phyloP scores from a whole-genome alignment of 1,284 basidiomycete genomes.

The Meira nashicola region DNA sequence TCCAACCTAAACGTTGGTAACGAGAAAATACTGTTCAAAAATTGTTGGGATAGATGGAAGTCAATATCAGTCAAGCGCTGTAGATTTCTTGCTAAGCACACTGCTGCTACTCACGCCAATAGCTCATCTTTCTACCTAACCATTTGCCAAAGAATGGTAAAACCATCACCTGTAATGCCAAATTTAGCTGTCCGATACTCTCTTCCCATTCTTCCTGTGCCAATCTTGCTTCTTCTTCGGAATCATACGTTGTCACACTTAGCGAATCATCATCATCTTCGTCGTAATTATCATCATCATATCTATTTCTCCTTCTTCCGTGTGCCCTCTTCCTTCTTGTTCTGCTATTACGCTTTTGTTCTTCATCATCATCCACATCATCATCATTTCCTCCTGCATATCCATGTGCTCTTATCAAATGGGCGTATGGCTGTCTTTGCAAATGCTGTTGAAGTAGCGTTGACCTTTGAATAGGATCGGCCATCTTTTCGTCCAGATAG shows the following conservation, averaged over 20 bases:
- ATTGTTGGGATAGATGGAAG: not conserved
- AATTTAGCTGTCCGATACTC: constrained; percentile 73
- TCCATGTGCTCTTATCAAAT: not conserved
- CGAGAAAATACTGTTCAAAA: constrained; percentile 4
- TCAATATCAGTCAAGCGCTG: not conserved
- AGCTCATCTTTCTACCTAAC: constrained; percentile 75
- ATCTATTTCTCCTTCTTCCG: too few relatives aligned
- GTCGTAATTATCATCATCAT: too few relatives aligned
- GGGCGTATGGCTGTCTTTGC: constrained; percentile 2
- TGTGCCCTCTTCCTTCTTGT: too few relatives aligned
- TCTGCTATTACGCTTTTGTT: too few relatives aligned
- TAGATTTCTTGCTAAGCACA: not conserved
- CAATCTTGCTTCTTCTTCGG: constrained; percentile 64
- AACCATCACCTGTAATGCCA: constrained; percentile 71
- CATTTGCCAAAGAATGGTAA: constrained; percentile 83
- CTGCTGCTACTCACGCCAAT: constrained; percentile 58
- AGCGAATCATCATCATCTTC: constrained; percentile 1
- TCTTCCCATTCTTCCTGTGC: constrained; percentile 90
- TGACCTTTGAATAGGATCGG: not conserved
- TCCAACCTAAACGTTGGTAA: constrained; percentile 1
- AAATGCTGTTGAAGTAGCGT: not conserved
- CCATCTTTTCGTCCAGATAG: constrained; percentile 5
- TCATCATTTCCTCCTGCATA: not conserved
- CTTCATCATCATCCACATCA: constrained; percentile 9
- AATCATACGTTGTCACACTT: constrained; percentile 58